Evolutionary conservation across 345 rosid species (phyloP), one percentile per base, ranked within the genome.

Genomic region (Crucihimalaya himalaica): DNA sequence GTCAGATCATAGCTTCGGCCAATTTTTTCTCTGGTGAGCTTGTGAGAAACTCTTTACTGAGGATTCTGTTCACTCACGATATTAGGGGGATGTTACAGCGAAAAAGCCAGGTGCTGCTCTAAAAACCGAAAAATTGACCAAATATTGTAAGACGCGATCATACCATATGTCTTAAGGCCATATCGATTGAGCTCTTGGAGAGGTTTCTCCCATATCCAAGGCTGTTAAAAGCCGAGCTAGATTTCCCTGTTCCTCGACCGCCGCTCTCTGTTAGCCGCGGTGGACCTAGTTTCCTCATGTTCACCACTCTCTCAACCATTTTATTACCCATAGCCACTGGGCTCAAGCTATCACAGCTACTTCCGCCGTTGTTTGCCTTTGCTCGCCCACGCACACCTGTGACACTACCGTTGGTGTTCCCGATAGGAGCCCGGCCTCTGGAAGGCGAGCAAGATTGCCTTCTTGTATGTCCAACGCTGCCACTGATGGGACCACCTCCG

Each of bases 141-240:
- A 37, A 39, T 18, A 51, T 32, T 29, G 12, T 50, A 50, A 59
- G 16, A 23, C 0, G 53, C 56, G 28, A 23, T 45, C 50, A 23
- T 83, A 93, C 98, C 98, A 93, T 90, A 55, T 93, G 98, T 70
- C 98, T 73, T 46, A 93, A 50, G 39, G 98, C 97, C 98, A 93
- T 93, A 25, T 93, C 98, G 5, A 93, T 84, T 12, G 98, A 93
- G 80, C 85, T 88, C 57, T 87, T 90, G 12, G 97, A 93, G 57
- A 93, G 84, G 28, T 86, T 78, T 78, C 97, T 86, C n/a, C 98
- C 98, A 55, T 90, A 93, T 5, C 92, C 93, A 27, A 84, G 84
- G 72, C 88, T 74, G 32, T 82, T 82, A 74, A 87, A 86, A 28
- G 84, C 77, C 3, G 73, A 40, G 46, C 66, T 79, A 48, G 89